These are phyloP conservation scores for Trichoderma harzianum DNA, from an alignment of 2,329 filamentous ascomycete genomes.

Conservation along the genomic window DNA sequence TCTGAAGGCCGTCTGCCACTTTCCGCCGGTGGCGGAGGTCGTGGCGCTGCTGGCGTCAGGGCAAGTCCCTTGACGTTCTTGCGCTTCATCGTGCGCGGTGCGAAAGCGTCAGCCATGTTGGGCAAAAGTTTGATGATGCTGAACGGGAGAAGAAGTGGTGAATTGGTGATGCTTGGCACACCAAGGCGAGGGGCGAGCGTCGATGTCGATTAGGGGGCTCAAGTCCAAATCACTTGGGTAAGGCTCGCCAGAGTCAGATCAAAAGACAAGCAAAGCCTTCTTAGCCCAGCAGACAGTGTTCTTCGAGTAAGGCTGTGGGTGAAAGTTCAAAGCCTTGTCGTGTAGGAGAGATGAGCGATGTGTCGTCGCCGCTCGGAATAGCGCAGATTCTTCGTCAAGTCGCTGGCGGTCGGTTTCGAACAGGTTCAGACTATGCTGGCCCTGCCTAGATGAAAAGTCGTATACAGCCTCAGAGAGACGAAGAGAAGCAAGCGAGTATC, in stretches of 20 bases:
- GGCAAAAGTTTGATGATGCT: neutral
- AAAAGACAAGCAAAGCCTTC: neutral
- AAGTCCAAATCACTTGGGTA: slow-evolving; percentile 21
- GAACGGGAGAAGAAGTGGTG: neutral
- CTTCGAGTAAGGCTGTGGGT: neutral
- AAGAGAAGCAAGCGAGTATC: neutral
- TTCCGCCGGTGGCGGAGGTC: slow-evolving; percentile 68
- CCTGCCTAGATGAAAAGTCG: neutral
- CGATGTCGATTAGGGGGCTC: neutral
- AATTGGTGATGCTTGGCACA: neutral
- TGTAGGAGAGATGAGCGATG: neutral
- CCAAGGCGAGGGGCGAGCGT: neutral
- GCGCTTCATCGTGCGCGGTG: slow-evolving; percentile 86
- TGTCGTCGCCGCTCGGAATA: neutral
- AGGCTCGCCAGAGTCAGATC: slow-evolving; percentile 19
- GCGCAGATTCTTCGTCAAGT: slow-evolving; percentile 14
- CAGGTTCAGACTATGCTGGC: neutral
- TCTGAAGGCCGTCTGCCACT: slow-evolving; percentile 61
- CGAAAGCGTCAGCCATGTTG: slow-evolving; percentile 61
- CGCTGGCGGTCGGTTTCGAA: neutral
- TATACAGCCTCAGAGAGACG: neutral
- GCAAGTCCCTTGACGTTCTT: slow-evolving; percentile 98
- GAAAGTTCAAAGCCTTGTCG: neutral
- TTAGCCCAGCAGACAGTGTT: neutral
- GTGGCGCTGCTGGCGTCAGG: slow-evolving; percentile 73